Evolutionary conservation across 495 filamentous ascomycete genomes (phyloP), one percentile per base, ranked within the genome.

Genomic region (Penicillium desertorum): DNA sequence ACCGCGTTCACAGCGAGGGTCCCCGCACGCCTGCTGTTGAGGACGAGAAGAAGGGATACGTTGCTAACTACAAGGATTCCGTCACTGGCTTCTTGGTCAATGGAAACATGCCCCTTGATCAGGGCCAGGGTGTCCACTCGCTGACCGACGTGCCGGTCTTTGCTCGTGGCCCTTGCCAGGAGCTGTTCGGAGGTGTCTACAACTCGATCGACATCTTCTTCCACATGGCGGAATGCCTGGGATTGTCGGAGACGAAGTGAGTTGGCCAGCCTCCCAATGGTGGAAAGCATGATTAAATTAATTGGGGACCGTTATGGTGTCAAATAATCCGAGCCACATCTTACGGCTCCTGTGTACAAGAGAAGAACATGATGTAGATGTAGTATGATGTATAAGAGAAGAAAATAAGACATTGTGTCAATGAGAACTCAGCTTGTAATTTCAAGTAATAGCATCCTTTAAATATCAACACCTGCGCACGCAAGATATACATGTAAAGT

Each of bases 91-190:
- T 87, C 68, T 57, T 87, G 25, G 74, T 88, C 19, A 88, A 90
- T 60, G 88, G 88, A 45, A 90, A 86, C 2, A 63, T 91, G 57
- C 81, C 86, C 0, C 78, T 80, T 22, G 62, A 68, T 45, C 69
- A 78, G 56, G 61, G 65, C 19, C 76, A 85, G 68, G 88, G 88
- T 20, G 88, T 91, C 51, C 88, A 91, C 72, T 84, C 79, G 37
- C 71, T 91, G 53, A 91, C 88, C 0, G 88, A 91, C 65, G 88
- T 91, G 44, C 86, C 88, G 0, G 86, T 91, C 11, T 91, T 83
- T 60, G 86, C 88, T 0, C 75, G 78, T 71, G 88, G 88, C 0
- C 88, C 88, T 4, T 90, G 88, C 65, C 84, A 88, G 69, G 86
- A 88, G 60, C 61, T 76, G 11, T 91, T 90, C 70, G 81, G 81